A percentile compares a stretch with the other conserved stretches of the same genome.
These are phyloP conservation scores for Cyathus olla DNA, from an alignment of 1,284 basidiomycete genomes.

Conservation along the genomic window DNA sequence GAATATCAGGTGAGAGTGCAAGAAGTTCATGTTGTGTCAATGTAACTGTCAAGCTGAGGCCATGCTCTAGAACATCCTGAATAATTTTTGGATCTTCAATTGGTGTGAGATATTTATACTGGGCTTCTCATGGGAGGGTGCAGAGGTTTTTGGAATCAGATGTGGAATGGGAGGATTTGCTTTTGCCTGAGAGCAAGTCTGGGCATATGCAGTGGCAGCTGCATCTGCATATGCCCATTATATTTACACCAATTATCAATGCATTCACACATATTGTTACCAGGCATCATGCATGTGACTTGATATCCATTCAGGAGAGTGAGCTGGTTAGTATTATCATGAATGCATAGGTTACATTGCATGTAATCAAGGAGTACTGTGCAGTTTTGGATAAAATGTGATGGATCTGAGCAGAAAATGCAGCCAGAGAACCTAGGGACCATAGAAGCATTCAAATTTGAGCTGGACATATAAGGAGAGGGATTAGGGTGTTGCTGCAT, in stretches of 20 bases:
- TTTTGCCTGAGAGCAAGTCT: background rate
- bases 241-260: conserved; percentile 10
- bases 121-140: background rate
- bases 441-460: background rate
- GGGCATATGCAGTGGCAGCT: background rate
- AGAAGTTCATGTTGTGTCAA: conserved; percentile 24
- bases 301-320: background rate
- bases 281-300: background rate
- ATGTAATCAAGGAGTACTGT: background rate
- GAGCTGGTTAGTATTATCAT: background rate
- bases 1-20: conserved; percentile 23
- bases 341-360: background rate
- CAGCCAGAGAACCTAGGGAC: background rate
- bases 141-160: background rate
- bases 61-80: conserved; percentile 10
- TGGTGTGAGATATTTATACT: conserved; percentile 16
- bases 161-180: background rate
- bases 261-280: background rate
- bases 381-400: background rate
- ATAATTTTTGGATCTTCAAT: conserved; percentile 19
- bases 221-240: background rate
- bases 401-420: background rate
- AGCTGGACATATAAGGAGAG: background rate
- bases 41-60: conserved; percentile 16
- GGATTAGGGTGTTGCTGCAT: background rate